These are phyloP conservation scores for Xylaria venustula DNA, from an alignment of 495 filamentous ascomycete genomes.

Conservation along the genomic window DNA sequence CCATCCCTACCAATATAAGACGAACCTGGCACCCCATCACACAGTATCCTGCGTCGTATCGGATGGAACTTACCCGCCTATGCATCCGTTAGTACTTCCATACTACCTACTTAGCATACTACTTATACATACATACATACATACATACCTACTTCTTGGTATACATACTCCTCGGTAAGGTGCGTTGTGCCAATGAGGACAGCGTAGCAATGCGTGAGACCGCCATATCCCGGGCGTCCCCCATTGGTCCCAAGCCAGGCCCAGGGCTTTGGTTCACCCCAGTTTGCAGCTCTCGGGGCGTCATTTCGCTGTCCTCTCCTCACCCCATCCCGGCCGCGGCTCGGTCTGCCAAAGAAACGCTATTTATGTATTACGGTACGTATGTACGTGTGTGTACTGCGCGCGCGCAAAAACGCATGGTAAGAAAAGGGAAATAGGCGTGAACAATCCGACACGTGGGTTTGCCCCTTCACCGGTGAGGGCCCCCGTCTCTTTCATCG, in stretches of 20 bases:
- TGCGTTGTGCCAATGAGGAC: background rate
- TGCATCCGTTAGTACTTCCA: conserved; percentile 5
- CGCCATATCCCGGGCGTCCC: background rate
- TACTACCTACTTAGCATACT: no score
- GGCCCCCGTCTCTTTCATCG: background rate
- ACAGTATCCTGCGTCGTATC: conserved; percentile 3
- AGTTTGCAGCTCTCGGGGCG: conserved; percentile 11
- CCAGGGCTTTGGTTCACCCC: conserved; percentile 13
- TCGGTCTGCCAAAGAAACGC: conserved; percentile 8
- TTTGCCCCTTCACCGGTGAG: conserved; percentile 12
- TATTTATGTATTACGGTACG: no score
- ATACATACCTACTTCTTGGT: no score
- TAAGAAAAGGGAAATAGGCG: background rate
- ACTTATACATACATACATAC: no score
- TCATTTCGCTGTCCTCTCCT: background rate
- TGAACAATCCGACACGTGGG: background rate
- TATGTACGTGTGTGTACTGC: no score
- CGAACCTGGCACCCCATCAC: background rate
- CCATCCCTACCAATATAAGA: conserved; percentile 5
- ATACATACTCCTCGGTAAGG: no score
- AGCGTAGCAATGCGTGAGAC: conserved; percentile 2
- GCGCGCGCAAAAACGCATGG: background rate
- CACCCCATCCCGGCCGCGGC: background rate
- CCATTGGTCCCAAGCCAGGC: conserved; percentile 4
- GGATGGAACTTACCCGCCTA: conserved; percentile 4